These are phyloP conservation scores for Schizosaccharomyces pombe DNA, from an alignment of 805 yeast genomes.

Conservation along the genomic window DNA sequence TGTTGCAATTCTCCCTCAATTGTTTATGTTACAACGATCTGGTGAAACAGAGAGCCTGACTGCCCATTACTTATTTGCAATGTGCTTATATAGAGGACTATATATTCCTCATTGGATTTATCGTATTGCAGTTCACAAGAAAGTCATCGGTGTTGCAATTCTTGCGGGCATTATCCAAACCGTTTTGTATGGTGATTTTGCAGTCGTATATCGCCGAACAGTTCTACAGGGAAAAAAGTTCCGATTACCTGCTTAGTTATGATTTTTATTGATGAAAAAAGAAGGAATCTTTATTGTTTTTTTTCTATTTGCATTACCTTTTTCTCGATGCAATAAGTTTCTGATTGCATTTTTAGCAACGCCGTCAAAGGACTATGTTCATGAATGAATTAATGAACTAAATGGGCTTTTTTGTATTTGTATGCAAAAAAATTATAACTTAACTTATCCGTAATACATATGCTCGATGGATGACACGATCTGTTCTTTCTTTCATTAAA, in stretches of 20 bases:
- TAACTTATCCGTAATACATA: too few relatives aligned
- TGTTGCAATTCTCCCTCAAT: constrained; percentile 77
- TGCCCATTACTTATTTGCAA: constrained; percentile 75
- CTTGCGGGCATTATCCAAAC: constrained; percentile 73
- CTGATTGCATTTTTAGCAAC: too few relatives aligned
- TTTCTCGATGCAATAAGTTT: too few relatives aligned
- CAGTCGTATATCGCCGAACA: constrained; percentile 62
- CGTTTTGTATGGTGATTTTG: constrained; percentile 75
- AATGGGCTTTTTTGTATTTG: too few relatives aligned
- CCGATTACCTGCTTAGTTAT: constrained; percentile 4
- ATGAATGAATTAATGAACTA: too few relatives aligned
- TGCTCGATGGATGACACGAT: too few relatives aligned
- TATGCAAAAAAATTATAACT: too few relatives aligned
- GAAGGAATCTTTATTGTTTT: too few relatives aligned
- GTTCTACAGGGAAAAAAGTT: constrained; percentile 3
- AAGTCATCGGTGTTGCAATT: constrained; percentile 43
- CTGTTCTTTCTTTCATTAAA: too few relatives aligned
- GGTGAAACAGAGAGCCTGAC: constrained; percentile 78
- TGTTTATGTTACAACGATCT: constrained; percentile 68
- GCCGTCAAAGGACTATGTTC: too few relatives aligned
- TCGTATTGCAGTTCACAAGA: constrained; percentile 29
- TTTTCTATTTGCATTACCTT: too few relatives aligned
- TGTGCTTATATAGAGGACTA: constrained; percentile 71
- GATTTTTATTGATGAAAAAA: too few relatives aligned
- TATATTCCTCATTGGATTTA: constrained; percentile 91